Evolutionary conservation across 768 basidiomycete genomes (phyloP).

Genomic region (Harrya chromipes): DNA sequence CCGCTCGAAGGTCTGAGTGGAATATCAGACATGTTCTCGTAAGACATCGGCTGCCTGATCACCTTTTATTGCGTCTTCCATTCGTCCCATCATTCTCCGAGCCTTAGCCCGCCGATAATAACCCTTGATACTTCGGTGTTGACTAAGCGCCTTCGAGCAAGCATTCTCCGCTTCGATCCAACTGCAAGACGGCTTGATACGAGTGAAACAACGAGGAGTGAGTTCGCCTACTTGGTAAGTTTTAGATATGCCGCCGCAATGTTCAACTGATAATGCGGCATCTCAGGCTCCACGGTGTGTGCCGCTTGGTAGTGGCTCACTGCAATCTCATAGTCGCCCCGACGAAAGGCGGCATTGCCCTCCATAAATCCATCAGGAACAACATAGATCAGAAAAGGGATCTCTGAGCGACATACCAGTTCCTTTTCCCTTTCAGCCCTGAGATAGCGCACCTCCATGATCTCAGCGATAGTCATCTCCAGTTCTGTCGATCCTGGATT

Average conservation of each 20-base stretch:
- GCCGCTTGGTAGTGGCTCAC: conserved; percentile 59
- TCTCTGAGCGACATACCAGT: conserved; percentile 38
- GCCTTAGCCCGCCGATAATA: conserved; percentile 69
- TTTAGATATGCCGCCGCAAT: conserved; percentile 74
- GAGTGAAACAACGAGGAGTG: conserved; percentile 4
- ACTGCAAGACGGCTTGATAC: conserved; percentile 36
- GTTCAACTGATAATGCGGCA: conserved; percentile 75
- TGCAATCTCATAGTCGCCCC: conserved; percentile 54
- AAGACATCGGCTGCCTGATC: background rate
- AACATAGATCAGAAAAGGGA: background rate
- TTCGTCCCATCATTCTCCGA: conserved; percentile 53
- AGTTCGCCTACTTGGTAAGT: conserved; percentile 53
- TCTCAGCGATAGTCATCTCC: conserved; percentile 64
- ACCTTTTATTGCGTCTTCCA: conserved; percentile 63
- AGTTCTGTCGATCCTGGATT: conserved; percentile 34
- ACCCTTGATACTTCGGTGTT: conserved; percentile 67
- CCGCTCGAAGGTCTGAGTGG: conserved; percentile 54
- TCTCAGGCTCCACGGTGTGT: conserved; percentile 61
- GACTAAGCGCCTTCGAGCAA: conserved; percentile 59
- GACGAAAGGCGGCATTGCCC: conserved; percentile 70
- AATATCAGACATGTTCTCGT: background rate
- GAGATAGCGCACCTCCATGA: conserved; percentile 73
- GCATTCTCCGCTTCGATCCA: conserved; percentile 73
- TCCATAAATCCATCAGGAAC: conserved; percentile 26
- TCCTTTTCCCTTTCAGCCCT: conserved; percentile 72